Evolutionary conservation across 352 stramenopile species (phyloP).

Genomic region (Phytophthora ohioensis): DNA sequence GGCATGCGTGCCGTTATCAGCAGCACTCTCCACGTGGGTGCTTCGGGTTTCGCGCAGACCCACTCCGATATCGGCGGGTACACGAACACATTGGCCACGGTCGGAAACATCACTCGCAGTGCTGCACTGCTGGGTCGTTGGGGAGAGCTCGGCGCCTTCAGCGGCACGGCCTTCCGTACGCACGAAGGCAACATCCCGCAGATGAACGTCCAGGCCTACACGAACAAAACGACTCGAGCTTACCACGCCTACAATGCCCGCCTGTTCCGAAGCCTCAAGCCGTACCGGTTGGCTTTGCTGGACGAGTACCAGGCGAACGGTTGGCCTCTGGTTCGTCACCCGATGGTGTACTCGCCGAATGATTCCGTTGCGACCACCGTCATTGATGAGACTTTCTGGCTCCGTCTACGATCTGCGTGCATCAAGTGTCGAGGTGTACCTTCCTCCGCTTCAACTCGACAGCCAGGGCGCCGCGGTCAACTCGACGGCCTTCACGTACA

Average conservation of each 20-base stretch:
- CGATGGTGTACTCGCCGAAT: constrained; percentile 35
- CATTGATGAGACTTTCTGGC: constrained; percentile 42
- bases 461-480: constrained; percentile 29
- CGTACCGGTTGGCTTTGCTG: constrained; percentile 32
- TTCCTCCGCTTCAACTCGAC: constrained; percentile 37
- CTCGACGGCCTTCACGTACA: constrained; percentile 25
- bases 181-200: constrained; percentile 42
- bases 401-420: constrained; percentile 39
- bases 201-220: constrained; percentile 42
- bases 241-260: constrained; percentile 41
- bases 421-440: constrained; percentile 34
- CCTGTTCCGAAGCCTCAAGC: constrained; percentile 38
- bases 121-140: constrained; percentile 34
- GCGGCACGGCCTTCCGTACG: constrained; percentile 35
- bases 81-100: constrained; percentile 33
- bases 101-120: constrained; percentile 39
- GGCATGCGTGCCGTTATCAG: constrained; percentile 39
- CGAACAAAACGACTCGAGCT: constrained; percentile 26
- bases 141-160: constrained; percentile 38
- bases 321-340: constrained; percentile 37
- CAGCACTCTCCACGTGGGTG: constrained; percentile 34
- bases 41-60: constrained; percentile 34
- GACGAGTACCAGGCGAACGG: constrained; percentile 31
- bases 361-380: constrained; percentile 20
- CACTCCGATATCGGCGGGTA: constrained; percentile 41